These are phyloP conservation scores for Macrophomina pseudophaseolina DNA, from an alignment of 2,329 filamentous ascomycete genomes.

Conservation along the genomic window DNA sequence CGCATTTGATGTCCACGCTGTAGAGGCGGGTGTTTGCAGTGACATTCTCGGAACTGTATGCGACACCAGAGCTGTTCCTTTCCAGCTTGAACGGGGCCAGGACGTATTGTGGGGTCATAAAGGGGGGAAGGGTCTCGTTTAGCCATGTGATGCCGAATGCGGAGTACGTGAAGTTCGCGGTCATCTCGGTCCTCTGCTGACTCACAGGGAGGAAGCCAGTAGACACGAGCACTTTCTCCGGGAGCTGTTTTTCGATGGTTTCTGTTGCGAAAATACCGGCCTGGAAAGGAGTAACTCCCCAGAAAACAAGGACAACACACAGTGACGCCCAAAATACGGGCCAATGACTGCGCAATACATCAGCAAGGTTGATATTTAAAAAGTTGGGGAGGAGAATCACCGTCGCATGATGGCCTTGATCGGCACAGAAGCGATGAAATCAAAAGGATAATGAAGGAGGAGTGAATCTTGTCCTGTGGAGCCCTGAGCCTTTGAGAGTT, in stretches of 20 bases:
- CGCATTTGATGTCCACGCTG: slow-evolving; percentile 42
- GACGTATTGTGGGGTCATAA: slow-evolving; percentile 50
- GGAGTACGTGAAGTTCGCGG: slow-evolving; percentile 48
- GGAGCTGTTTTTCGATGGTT: slow-evolving; percentile 33
- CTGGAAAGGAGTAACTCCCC: slow-evolving; percentile 61
- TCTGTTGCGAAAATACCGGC: slow-evolving; percentile 57
- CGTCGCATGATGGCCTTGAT: slow-evolving; percentile 45
- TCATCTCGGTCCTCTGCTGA: slow-evolving; percentile 40
- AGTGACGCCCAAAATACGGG: slow-evolving; percentile 56
- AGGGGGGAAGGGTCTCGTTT: slow-evolving; percentile 51
- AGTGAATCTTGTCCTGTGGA: slow-evolving; percentile 54
- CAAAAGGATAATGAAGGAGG: slow-evolving; percentile 60
- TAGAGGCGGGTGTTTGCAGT: slow-evolving; percentile 39
- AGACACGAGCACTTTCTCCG: slow-evolving; percentile 29
- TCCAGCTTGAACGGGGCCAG: slow-evolving; percentile 50
- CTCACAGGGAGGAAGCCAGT: slow-evolving; percentile 35
- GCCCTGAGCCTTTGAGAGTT: slow-evolving; percentile 56
- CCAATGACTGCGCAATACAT: slow-evolving; percentile 55
- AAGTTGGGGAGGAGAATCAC: slow-evolving; percentile 26
- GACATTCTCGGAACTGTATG: slow-evolving; percentile 30
- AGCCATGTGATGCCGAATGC: slow-evolving; percentile 56
- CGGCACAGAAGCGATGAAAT: slow-evolving; percentile 53
- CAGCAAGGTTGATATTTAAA: background rate
- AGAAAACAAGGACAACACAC: slow-evolving; percentile 59
- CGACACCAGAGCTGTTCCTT: slow-evolving; percentile 23